Percentiles rank a stretch among this genome's conserved stretches.
Conservation (phyloP, 441 rosid genomes). For the Rhodomyrtus psidioides region DNA sequence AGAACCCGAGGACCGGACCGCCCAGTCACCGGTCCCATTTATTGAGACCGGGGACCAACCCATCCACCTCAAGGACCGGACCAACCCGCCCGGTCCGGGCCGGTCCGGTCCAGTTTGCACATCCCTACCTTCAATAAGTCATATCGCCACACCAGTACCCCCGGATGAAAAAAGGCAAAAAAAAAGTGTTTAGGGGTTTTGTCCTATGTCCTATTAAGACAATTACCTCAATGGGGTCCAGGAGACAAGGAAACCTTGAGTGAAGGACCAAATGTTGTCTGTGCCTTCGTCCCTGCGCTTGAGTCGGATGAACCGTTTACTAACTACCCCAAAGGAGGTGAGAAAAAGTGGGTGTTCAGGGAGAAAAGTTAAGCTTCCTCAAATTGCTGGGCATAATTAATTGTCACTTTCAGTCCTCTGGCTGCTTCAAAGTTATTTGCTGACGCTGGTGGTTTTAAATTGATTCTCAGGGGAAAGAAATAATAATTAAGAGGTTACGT, state of each 20-base stretch:
- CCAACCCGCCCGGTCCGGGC: too few species aligned
- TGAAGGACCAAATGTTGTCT: slow-evolving; percentile 9
- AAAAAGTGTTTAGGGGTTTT: neutral
- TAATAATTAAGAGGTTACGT: slow-evolving; percentile 23
- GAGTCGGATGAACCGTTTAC: slow-evolving; percentile 17
- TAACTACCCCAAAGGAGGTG: slow-evolving; percentile 6
- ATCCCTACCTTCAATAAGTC: neutral
- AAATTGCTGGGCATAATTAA: slow-evolving; percentile 4
- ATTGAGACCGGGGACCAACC: too few species aligned
- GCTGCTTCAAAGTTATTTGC: slow-evolving; percentile 24
- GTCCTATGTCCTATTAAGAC: neutral
- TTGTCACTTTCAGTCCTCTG: slow-evolving; percentile 16
- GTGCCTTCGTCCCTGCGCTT: neutral
- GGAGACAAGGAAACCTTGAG: slow-evolving; percentile 31
- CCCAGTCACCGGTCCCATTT: too few species aligned
- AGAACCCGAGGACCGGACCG: too few species aligned
- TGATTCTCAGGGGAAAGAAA: neutral
- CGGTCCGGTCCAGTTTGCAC: too few species aligned
- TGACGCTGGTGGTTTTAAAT: slow-evolving; percentile 21
- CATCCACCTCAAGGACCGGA: too few species aligned
- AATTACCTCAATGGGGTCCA: slow-evolving; percentile 6
- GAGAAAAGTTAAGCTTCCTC: neutral
- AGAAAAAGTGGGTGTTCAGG: neutral
- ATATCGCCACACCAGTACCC: too few species aligned
- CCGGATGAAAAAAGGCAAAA: neutral